These are phyloP conservation scores for Mercurialis annua DNA, from an alignment of 345 rosid genomes.

Conservation along the genomic window DNA sequence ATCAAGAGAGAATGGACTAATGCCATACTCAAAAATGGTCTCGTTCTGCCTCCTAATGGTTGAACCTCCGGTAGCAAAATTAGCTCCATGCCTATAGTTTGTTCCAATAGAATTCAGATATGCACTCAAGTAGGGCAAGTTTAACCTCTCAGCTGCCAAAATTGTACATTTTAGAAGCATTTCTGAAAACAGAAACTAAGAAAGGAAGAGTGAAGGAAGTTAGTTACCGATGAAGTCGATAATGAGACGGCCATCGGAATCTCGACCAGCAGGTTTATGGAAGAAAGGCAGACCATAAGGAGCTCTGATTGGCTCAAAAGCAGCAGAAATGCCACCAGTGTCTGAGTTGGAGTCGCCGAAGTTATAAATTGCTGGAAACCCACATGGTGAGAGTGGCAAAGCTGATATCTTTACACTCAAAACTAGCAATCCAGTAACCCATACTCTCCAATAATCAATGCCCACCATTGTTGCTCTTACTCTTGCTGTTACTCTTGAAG, in stretches of 20 bases:
- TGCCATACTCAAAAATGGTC: slow-evolving; percentile 78
- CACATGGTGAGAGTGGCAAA: slow-evolving; percentile 37
- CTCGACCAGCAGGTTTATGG: slow-evolving; percentile 65
- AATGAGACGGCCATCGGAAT: slow-evolving; percentile 74
- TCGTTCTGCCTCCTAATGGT: slow-evolving; percentile 82
- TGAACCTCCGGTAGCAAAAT: slow-evolving; percentile 92
- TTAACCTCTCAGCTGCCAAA: slow-evolving; percentile 68
- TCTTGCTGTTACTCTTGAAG: slow-evolving; percentile 10
- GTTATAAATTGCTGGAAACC: slow-evolving; percentile 74
- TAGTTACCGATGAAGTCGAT: slow-evolving; percentile 70
- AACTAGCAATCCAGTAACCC: slow-evolving; percentile 30
- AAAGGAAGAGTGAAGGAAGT: neutral
- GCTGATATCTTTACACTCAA: slow-evolving; percentile 17
- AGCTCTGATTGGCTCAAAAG: slow-evolving; percentile 53
- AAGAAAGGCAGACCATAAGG: slow-evolving; percentile 64
- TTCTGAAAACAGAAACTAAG: neutral
- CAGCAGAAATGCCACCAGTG: slow-evolving; percentile 80
- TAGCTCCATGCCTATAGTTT: slow-evolving; percentile 81
- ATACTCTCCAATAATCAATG: slow-evolving; percentile 14
- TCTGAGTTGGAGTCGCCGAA: slow-evolving; percentile 90
- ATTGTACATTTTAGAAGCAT: too few relatives aligned
- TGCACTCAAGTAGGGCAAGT: slow-evolving; percentile 75
- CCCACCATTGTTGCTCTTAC: slow-evolving; percentile 20
- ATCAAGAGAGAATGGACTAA: slow-evolving; percentile 83
- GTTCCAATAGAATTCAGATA: slow-evolving; percentile 82